Percentiles rank a stretch among this genome's conserved stretches.
phyloP scores from a whole-genome alignment of 805 yeast species.

The Candida qinlingensis region DNA sequence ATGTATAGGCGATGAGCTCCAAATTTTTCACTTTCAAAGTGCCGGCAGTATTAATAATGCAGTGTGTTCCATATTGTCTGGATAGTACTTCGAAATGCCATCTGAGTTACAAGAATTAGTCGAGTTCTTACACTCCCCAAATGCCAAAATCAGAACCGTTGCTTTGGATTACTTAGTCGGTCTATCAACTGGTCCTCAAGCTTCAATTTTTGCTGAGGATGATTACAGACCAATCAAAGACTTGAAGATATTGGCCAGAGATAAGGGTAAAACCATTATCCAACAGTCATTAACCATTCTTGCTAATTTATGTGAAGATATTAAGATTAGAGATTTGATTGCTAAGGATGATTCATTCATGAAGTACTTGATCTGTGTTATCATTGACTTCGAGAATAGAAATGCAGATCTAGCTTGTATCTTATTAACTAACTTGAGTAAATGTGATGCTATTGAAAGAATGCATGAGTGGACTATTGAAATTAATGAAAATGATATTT shows the following conservation, averaged over 20 bases:
- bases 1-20: conserved; percentile 1
- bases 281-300: conserved; percentile 72
- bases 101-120: conserved; percentile 60
- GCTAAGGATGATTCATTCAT: conserved; percentile 58
- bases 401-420: conserved; percentile 82
- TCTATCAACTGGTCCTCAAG: conserved; percentile 66
- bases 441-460: conserved; percentile 56
- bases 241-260: conserved; percentile 54
- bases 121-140: conserved; percentile 74
- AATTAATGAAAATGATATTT: conserved; percentile 39
- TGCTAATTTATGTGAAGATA: conserved; percentile 76
- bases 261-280: conserved; percentile 48
- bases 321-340: conserved; percentile 54
- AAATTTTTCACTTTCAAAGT: not conserved
- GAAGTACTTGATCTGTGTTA: conserved; percentile 41
- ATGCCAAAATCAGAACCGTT: conserved; percentile 71
- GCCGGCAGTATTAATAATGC: not conserved
- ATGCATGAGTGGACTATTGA: conserved; percentile 38
- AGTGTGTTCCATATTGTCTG: too few species aligned
- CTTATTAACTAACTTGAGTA: conserved; percentile 79
- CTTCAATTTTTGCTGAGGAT: conserved; percentile 61
- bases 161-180: conserved; percentile 84
- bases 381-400: conserved; percentile 50
- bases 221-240: conserved; percentile 68
- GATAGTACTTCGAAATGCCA: conserved; percentile 31